Evolutionary conservation across 352 stramenopile genomes (phyloP).

Genomic region (Phytophthora rubi): DNA sequence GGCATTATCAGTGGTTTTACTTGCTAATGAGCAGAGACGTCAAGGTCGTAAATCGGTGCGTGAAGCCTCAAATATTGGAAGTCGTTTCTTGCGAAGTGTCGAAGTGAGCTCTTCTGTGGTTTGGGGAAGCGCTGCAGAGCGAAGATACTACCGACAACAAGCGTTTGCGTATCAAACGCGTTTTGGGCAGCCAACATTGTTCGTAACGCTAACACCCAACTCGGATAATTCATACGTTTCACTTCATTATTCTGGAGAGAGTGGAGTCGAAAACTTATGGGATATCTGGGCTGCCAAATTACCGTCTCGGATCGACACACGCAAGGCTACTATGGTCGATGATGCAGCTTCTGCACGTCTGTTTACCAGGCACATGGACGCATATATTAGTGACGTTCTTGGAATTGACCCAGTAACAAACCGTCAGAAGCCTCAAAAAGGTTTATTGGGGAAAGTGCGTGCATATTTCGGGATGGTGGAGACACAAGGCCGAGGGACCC

Average conservation of each 20-base stretch:
- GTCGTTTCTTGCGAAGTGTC: background rate
- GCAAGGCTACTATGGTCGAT: background rate
- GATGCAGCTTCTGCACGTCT: slow-evolving; percentile 11
- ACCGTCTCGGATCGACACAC: no score
- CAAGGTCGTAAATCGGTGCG: background rate
- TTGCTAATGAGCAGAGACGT: background rate
- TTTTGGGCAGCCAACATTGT: background rate
- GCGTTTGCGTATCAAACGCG: background rate
- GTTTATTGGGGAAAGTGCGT: background rate
- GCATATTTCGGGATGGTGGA: background rate
- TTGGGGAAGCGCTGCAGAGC: background rate
- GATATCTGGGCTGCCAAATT: no score
- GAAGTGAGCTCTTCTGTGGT: background rate
- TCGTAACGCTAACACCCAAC: background rate
- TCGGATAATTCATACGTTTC: background rate
- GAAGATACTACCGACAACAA: background rate
- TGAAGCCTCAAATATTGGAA: no score
- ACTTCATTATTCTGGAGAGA: no score
- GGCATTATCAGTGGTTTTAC: background rate
- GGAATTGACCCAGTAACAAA: no score
- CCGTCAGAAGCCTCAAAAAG: background rate
- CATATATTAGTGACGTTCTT: background rate
- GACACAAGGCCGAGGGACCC: background rate
- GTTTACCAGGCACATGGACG: slow-evolving; percentile 20
- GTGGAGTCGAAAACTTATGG: no score